Percentiles rank a stretch among this genome's conserved stretches.
These are phyloP conservation scores for Diaporthe citriasiana DNA, from an alignment of 2,329 filamentous ascomycete genomes.

Conservation along the genomic window DNA sequence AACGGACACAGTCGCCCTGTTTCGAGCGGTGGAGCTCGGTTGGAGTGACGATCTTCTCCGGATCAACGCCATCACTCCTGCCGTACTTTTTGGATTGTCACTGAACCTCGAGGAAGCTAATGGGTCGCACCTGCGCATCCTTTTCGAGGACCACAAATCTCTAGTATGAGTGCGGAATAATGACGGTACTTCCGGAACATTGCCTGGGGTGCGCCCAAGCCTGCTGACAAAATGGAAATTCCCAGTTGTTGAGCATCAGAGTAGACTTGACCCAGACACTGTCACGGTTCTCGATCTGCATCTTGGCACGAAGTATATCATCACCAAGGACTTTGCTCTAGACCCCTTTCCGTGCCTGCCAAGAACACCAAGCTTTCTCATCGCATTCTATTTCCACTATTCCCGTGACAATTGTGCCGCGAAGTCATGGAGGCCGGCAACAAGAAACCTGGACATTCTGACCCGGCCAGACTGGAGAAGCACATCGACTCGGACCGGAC, in stretches of 20 bases:
- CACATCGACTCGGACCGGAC: not conserved
- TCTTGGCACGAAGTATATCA: not conserved
- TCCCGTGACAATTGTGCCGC: not conserved
- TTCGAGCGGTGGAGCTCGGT: not conserved
- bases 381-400: too few relatives aligned
- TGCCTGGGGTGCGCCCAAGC: not conserved
- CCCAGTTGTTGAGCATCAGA: not conserved
- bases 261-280: not conserved
- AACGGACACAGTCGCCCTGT: not conserved
- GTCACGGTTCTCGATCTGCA: not conserved
- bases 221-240: not conserved
- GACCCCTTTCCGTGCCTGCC: not conserved
- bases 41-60: conserved; percentile 1
- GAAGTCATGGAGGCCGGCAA: not conserved
- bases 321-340: not conserved
- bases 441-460: not conserved
- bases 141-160: not conserved
- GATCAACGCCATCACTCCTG: conserved; percentile 11
- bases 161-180: not conserved
- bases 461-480: conserved; percentile 25
- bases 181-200: not conserved
- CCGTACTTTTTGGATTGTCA: not conserved
- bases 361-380: conserved; percentile 21
- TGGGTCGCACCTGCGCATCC: not conserved
- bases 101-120: not conserved